Percentiles rank a stretch among this genome's conserved stretches.
Conservation (phyloP, 225 moss, liverwort and hornwort species). For the Marchantia polymorpha region DNA sequence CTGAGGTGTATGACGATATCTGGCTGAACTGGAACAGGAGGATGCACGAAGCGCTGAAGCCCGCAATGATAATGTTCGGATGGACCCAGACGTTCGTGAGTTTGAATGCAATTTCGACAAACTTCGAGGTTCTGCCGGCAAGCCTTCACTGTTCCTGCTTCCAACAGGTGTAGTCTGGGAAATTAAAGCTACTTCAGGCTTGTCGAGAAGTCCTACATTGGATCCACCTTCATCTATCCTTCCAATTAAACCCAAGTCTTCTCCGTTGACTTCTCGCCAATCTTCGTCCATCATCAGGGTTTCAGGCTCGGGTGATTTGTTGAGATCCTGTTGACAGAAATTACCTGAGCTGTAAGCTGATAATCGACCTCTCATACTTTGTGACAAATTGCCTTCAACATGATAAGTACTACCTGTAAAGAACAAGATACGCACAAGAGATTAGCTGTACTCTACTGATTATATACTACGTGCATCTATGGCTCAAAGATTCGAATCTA, state of each 20-base stretch:
- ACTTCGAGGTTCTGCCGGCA: conserved; percentile 12
- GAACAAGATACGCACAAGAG: neutral
- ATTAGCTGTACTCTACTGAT: neutral
- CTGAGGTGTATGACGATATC: conserved; percentile 17
- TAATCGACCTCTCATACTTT: conserved; percentile 22
- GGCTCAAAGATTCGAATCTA: neutral
- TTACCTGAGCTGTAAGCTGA: conserved; percentile 24
- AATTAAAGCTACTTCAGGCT: conserved; percentile 7
- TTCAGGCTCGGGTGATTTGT: conserved; percentile 46
- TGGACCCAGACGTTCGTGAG: conserved; percentile 33
- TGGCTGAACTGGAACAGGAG: conserved; percentile 31
- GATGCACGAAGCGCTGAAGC: conserved; percentile 29
- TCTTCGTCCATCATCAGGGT: conserved; percentile 31
- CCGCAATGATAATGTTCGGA: conserved; percentile 36
- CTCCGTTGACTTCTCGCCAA: conserved; percentile 35
- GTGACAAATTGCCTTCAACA: conserved; percentile 18
- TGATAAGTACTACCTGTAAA: conserved; percentile 27
- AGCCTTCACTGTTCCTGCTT: conserved; percentile 19
- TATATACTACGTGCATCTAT: neutral
- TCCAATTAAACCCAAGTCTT: conserved; percentile 31
- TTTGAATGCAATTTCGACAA: neutral
- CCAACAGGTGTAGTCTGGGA: conserved; percentile 9
- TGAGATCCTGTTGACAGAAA: conserved; percentile 48
- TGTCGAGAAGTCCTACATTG: conserved; percentile 29
- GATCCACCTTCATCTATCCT: conserved; percentile 33